phyloP scores from a whole-genome alignment of 1,284 basidiomycete species.

The Peniophora sp. region DNA sequence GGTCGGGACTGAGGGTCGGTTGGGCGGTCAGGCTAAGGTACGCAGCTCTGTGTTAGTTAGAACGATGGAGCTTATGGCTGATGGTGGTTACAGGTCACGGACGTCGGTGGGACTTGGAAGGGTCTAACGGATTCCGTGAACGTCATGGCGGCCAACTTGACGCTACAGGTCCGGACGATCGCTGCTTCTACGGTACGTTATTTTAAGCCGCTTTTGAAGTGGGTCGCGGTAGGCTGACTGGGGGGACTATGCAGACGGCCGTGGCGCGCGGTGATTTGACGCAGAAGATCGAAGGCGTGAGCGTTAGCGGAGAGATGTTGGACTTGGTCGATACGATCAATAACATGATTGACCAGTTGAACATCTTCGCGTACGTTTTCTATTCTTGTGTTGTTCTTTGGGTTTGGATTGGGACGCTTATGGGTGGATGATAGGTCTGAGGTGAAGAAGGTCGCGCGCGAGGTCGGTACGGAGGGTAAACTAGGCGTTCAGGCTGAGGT shows the following conservation, averaged over 20 bases:
- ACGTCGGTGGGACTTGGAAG: conserved; percentile 98
- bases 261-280: conserved; percentile 93
- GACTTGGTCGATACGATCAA: conserved; percentile 93
- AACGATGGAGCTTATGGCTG: too few relatives aligned
- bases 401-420: too few relatives aligned
- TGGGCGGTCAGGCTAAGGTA: conserved; percentile 75
- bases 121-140: conserved; percentile 94
- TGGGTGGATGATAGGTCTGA: conserved; percentile 38
- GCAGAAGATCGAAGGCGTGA: conserved; percentile 88
- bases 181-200: conserved; percentile 78
- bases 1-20: conserved; percentile 86
- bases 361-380: conserved; percentile 64
- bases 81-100: conserved; percentile 43
- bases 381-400: too few relatives aligned
- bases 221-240: conserved; percentile 3
- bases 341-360: conserved; percentile 93
- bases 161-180: conserved; percentile 92
- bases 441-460: conserved; percentile 91
- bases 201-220: conserved; percentile 9
- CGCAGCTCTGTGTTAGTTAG: too few relatives aligned
- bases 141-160: conserved; percentile 83
- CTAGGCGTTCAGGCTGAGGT: conserved; percentile 97
- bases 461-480: conserved; percentile 96
- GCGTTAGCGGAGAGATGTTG: conserved; percentile 93
- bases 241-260: conserved; percentile 58